Base-by-base conservation (phyloP, 495 filamentous ascomycete genomes). In the Melanomma pulvis-pyrius region DNA sequence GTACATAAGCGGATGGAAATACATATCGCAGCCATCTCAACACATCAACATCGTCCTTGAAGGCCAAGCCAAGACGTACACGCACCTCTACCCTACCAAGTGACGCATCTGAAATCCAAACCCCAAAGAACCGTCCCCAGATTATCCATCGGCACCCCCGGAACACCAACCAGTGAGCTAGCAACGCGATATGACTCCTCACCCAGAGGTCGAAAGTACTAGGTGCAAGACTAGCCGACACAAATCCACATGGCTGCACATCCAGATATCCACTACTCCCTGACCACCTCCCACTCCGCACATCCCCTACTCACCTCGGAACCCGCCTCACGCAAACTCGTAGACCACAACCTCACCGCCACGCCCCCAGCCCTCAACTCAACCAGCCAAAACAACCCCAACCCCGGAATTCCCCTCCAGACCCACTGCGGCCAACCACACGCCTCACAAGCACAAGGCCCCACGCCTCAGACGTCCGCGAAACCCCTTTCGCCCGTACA, bases 341-440 rank as follows among this genome's bases (percentile, higher is more conserved):
- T 64, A n/a, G 39, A 55, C n/a, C 57, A 64, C 24, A 64, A 64
- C 15, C 50, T 64, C 17, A 56, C 24, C 12, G 61, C 61, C n/a
- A 36, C 57, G 15, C 50, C 51, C 1, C 57, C 51, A 22, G n/a
- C 9, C n/a, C 39, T 44, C 39, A 6, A n/a, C n/a, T n/a, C n/a
- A n/a, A n/a, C n/a, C n/a, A n/a, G n/a, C n/a, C n/a, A n/a, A n/a
- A n/a, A n/a, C n/a, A n/a, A 44, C 2, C 39, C 39, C 39, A 15
- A 44, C 8, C 9, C 39, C 39, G 39, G 39, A 44, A 64, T 28
- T 15, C 22, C 50, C 12, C 9, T 48, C 39, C 47, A 24, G 41
- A 49, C 3, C 51, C 61, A 7, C 17, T 64, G 8, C 19, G 22
- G 30, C 12, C 57, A 17, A 64, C 61, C 0, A 64, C 61, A 4